Percentiles rank a stretch among this genome's conserved stretches.
phyloP scores from a whole-genome alignment of 1,139 yeast genomes.

The Pichia sp. region DNA sequence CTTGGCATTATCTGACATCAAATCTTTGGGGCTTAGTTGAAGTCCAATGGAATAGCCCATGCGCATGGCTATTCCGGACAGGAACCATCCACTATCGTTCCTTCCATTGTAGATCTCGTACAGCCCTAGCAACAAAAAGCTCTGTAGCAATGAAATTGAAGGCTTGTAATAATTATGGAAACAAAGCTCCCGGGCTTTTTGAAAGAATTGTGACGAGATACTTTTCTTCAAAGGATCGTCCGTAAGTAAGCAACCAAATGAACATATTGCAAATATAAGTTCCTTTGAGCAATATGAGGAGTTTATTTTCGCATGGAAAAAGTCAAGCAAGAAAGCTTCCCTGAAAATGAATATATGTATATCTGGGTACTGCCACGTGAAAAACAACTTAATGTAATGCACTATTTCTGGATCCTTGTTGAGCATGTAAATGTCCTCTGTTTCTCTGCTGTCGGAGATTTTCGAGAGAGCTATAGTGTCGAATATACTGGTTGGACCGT shows the following conservation, averaged over 20 bases:
- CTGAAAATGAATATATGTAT: constrained; percentile 57
- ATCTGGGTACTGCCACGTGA: constrained; percentile 62
- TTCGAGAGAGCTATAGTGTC: constrained; percentile 27
- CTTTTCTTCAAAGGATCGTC: constrained; percentile 39
- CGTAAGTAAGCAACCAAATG: constrained; percentile 53
- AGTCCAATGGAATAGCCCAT: constrained; percentile 65
- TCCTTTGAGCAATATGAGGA: constrained; percentile 37
- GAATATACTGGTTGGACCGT: constrained; percentile 51
- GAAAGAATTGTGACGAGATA: constrained; percentile 43
- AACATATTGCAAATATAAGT: constrained; percentile 49
- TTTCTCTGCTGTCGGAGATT: constrained; percentile 10
- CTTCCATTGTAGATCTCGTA: constrained; percentile 46
- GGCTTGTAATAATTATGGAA: constrained; percentile 27
- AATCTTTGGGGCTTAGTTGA: constrained; percentile 45
- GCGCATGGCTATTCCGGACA: constrained; percentile 55
- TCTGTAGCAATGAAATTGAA: constrained; percentile 33
- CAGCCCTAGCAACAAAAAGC: constrained; percentile 46
- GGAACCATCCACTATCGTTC: constrained; percentile 57
- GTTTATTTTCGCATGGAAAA: constrained; percentile 39
- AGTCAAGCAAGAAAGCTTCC: constrained; percentile 57
- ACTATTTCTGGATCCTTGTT: constrained; percentile 34
- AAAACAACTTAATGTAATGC: constrained; percentile 50
- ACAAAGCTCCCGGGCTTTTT: constrained; percentile 41
- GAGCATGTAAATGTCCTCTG: constrained; percentile 6
- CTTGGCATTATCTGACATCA: constrained; percentile 37